Evolutionary conservation across 176 grass and related monocot species (phyloP).

Genomic region (Oryza meridionalis): DNA sequence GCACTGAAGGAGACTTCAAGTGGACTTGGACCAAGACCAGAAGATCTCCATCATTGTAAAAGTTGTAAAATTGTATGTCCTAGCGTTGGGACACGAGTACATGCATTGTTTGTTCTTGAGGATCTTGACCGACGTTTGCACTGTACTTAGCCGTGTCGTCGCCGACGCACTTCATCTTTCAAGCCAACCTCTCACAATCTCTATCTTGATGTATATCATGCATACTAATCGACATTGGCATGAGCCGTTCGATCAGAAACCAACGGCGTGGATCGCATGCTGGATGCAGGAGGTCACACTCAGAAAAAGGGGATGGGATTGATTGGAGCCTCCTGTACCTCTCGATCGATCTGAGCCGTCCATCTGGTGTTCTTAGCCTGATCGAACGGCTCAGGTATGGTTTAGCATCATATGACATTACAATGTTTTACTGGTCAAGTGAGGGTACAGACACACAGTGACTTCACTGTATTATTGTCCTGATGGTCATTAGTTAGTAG

Average conservation of each 20-base stretch:
- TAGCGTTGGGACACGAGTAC: neutral
- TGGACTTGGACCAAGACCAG: conserved; percentile 30
- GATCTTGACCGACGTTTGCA: neutral
- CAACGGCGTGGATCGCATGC: neutral
- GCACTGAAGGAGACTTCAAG: neutral
- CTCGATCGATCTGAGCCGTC: no score
- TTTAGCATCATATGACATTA: neutral
- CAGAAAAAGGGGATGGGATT: no score
- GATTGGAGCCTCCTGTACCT: neutral
- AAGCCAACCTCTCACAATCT: neutral
- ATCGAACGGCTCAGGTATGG: neutral
- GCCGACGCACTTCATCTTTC: neutral
- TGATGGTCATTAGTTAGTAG: neutral
- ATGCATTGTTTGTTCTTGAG: neutral
- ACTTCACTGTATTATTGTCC: neutral
- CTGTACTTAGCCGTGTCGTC: neutral
- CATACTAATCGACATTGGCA: neutral
- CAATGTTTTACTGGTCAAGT: neutral
- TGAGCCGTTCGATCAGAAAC: neutral
- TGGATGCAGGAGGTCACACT: neutral
- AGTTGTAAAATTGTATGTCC: neutral
- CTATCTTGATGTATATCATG: neutral
- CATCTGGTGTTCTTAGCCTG: neutral
- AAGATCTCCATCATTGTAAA: neutral
- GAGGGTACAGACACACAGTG: neutral